Evolutionary conservation across 2,329 filamentous ascomycete genomes (phyloP).

Genomic region (Fusarium subtropicale): DNA sequence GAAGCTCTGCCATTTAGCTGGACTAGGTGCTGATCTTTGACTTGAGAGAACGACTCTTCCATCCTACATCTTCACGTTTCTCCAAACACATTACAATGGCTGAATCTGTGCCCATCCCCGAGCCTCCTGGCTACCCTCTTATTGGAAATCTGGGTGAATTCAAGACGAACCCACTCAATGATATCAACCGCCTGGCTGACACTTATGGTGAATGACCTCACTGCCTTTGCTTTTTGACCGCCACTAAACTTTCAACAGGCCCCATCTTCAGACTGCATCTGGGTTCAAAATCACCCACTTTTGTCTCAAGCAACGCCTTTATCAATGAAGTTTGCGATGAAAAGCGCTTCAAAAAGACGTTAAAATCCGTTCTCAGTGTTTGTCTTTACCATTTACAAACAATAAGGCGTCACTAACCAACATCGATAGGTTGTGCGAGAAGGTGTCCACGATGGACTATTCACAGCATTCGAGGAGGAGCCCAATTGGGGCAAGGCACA

Average conservation of each 20-base stretch:
- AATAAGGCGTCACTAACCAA: constrained; percentile 4
- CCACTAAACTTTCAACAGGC: constrained; percentile 25
- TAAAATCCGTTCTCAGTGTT: constrained; percentile 61
- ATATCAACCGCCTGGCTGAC: constrained; percentile 68
- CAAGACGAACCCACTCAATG: constrained; percentile 66
- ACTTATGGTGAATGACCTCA: constrained; percentile 67
- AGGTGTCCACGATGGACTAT: constrained; percentile 73
- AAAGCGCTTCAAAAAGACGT: constrained; percentile 71
- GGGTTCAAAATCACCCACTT: constrained; percentile 47
- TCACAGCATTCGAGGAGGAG: constrained; percentile 67
- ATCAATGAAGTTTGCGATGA: constrained; percentile 75
- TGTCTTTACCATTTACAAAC: constrained; percentile 4
- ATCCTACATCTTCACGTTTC: background rate
- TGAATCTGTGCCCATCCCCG: constrained; percentile 65
- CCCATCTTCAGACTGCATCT: constrained; percentile 41
- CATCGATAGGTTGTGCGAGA: constrained; percentile 63
- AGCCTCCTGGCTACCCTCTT: constrained; percentile 72
- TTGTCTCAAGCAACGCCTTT: constrained; percentile 66
- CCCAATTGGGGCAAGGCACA: constrained; percentile 76
- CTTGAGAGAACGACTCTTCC: background rate
- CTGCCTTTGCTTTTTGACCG: background rate
- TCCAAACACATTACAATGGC: constrained; percentile 45
- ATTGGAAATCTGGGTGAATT: constrained; percentile 75
- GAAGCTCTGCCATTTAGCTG: background rate
- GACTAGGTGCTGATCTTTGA: background rate